These are phyloP conservation scores for Alternaria sp. DNA, from an alignment of 2,329 filamentous ascomycete genomes.

Conservation along the genomic window DNA sequence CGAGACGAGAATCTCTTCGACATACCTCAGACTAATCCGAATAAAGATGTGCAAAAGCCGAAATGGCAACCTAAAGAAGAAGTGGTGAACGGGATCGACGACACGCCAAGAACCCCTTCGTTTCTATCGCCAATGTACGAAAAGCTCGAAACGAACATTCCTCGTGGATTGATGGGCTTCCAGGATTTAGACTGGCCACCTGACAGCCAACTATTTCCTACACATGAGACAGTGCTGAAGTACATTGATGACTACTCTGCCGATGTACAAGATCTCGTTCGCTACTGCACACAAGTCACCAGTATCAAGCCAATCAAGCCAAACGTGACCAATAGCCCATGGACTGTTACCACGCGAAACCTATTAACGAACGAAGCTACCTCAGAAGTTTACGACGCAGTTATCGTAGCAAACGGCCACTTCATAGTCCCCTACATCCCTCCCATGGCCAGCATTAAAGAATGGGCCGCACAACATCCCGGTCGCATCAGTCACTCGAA, in stretches of 20 bases:
- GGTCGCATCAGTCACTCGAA: slow-evolving; percentile 68
- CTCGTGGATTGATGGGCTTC: slow-evolving; percentile 80
- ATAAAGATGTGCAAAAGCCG: slow-evolving; percentile 69
- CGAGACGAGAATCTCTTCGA: slow-evolving; percentile 57
- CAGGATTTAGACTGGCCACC: slow-evolving; percentile 72
- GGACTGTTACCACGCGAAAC: slow-evolving; percentile 67
- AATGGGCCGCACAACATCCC: slow-evolving; percentile 53
- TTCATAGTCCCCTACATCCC: slow-evolving; percentile 59
- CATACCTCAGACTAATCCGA: slow-evolving; percentile 73
- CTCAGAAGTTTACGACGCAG: slow-evolving; percentile 62
- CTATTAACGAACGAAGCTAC: slow-evolving; percentile 56
- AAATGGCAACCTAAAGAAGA: slow-evolving; percentile 53
- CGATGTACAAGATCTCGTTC: slow-evolving; percentile 71
- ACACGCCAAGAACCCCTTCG: slow-evolving; percentile 56
- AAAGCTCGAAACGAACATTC: slow-evolving; percentile 84
- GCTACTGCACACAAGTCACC: slow-evolving; percentile 75
- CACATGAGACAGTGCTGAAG: slow-evolving; percentile 71
- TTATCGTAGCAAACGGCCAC: slow-evolving; percentile 59
- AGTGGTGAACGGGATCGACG: neutral
- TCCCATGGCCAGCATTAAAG: slow-evolving; percentile 51
- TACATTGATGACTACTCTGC: slow-evolving; percentile 78
- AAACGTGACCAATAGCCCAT: slow-evolving; percentile 50
- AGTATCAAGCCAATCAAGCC: slow-evolving; percentile 58
- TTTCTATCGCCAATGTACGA: slow-evolving; percentile 89
- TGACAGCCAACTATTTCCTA: slow-evolving; percentile 76